Percentiles rank a stretch among this genome's conserved stretches.
These are phyloP conservation scores for Geopyxis carbonaria DNA, from an alignment of 495 filamentous ascomycete species.

Conservation along the genomic window DNA sequence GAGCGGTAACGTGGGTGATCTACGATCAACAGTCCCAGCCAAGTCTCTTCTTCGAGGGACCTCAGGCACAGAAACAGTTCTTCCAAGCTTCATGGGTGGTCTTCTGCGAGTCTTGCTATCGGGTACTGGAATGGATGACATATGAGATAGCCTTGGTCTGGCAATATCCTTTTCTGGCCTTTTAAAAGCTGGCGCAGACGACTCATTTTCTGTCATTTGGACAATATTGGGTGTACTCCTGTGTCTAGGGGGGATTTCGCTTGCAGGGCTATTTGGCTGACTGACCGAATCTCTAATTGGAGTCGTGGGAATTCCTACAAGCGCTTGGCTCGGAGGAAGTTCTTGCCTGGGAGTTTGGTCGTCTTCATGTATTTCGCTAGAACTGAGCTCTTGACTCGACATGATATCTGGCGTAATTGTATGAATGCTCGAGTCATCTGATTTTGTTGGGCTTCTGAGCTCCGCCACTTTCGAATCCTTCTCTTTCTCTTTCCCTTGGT, in stretches of 20 bases:
- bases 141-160: too few species aligned
- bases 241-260: too few species aligned
- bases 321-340: conserved; percentile 8
- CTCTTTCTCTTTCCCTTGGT: conserved; percentile 27
- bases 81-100: conserved; percentile 16
- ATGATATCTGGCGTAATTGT: conserved; percentile 11
- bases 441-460: neutral
- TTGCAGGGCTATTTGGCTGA: too few species aligned
- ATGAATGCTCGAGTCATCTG: conserved; percentile 12
- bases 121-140: too few species aligned
- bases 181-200: too few species aligned
- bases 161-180: too few species aligned
- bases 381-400: conserved; percentile 6
- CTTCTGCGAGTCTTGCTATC: conserved; percentile 18
- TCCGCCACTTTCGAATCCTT: conserved; percentile 7
- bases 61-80: conserved; percentile 18
- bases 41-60: conserved; percentile 16
- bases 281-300: too few species aligned
- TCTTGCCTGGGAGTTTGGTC: conserved; percentile 13
- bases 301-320: too few species aligned
- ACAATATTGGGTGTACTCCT: too few species aligned
- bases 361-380: conserved; percentile 8
- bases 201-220: too few species aligned
- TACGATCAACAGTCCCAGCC: conserved; percentile 7
- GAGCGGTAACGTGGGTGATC: conserved; percentile 19